These are phyloP conservation scores for Ustilago vetiveriae DNA, from an alignment of 1,284 basidiomycete species.

Conservation along the genomic window DNA sequence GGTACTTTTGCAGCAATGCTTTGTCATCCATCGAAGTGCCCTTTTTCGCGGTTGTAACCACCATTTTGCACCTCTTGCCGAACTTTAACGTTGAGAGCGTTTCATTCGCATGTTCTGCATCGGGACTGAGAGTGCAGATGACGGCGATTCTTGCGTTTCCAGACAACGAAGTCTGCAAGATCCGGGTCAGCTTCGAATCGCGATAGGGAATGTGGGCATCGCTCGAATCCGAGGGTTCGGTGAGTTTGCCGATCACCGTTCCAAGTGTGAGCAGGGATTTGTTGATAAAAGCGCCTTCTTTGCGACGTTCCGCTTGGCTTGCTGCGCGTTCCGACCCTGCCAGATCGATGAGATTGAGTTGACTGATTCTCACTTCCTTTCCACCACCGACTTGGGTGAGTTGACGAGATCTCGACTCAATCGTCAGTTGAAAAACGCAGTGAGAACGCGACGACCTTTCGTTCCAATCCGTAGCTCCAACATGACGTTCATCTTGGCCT, in stretches of 20 bases:
- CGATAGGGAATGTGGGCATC: slow-evolving; percentile 71
- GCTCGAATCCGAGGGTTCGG: slow-evolving; percentile 62
- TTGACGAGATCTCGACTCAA: slow-evolving; percentile 47
- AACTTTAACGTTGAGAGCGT: slow-evolving; percentile 73
- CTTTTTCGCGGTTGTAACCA: slow-evolving; percentile 72
- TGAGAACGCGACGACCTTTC: slow-evolving; percentile 93
- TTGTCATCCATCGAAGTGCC: slow-evolving; percentile 69
- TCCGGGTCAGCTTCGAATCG: slow-evolving; percentile 71
- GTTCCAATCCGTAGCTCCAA: slow-evolving; percentile 97
- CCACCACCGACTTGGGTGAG: slow-evolving; percentile 3
- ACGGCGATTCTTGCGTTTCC: slow-evolving; percentile 72
- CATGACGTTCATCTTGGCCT: slow-evolving; percentile 86
- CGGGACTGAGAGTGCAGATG: slow-evolving; percentile 71
- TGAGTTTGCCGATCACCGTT: slow-evolving; percentile 72
- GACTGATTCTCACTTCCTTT: slow-evolving; percentile 60
- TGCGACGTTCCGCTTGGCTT: slow-evolving; percentile 70
- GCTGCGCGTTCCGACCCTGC: slow-evolving; percentile 73
- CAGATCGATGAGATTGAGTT: slow-evolving; percentile 72
- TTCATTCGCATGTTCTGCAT: slow-evolving; percentile 70
- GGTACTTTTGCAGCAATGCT: slow-evolving; percentile 61
- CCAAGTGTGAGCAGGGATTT: slow-evolving; percentile 69
- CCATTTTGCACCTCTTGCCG: slow-evolving; percentile 71
- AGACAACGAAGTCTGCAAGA: slow-evolving; percentile 72
- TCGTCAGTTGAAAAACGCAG: slow-evolving; percentile 74
- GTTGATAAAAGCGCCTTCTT: slow-evolving; percentile 69